Percentiles rank a stretch among this genome's conserved stretches.
These are phyloP conservation scores for Exsudoporus frostii DNA, from an alignment of 768 basidiomycete species.

Conservation along the genomic window DNA sequence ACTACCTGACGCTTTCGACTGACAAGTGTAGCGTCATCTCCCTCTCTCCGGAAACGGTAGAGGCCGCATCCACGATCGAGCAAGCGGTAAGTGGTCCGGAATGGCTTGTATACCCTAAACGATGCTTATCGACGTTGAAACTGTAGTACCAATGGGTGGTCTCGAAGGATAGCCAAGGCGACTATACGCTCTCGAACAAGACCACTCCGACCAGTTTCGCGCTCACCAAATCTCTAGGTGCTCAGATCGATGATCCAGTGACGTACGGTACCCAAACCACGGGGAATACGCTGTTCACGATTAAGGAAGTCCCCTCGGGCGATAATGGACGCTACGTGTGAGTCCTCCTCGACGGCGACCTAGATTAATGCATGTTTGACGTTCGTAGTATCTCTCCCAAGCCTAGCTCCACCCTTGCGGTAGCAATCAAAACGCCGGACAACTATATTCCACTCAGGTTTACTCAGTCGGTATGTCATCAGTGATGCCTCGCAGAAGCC, in stretches of 20 bases:
- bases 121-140: not conserved
- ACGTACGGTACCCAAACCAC: slow-evolving; percentile 1
- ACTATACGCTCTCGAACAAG: slow-evolving; percentile 8
- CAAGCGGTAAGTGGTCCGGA: not conserved
- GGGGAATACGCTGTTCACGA: slow-evolving; percentile 1
- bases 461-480: not conserved
- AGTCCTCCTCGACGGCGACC: not conserved
- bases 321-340: slow-evolving; percentile 8
- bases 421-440: not conserved
- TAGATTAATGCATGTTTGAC: not conserved
- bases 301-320: not conserved
- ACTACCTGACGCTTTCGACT: slow-evolving; percentile 7
- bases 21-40: not conserved
- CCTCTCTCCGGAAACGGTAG: slow-evolving; percentile 1
- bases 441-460: not conserved
- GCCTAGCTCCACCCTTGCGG: not conserved
- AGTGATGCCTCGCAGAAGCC: not conserved
- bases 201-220: not conserved
- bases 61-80: not conserved
- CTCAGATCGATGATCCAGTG: not conserved
- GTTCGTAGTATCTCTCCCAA: slow-evolving; percentile 7
- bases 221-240: not conserved
- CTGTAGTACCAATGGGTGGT: slow-evolving; percentile 11
- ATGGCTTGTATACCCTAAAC: not conserved
- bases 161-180: not conserved